phyloP scores from a whole-genome alignment of 177 flowering plant species.

The Vitis hybrid region DNA sequence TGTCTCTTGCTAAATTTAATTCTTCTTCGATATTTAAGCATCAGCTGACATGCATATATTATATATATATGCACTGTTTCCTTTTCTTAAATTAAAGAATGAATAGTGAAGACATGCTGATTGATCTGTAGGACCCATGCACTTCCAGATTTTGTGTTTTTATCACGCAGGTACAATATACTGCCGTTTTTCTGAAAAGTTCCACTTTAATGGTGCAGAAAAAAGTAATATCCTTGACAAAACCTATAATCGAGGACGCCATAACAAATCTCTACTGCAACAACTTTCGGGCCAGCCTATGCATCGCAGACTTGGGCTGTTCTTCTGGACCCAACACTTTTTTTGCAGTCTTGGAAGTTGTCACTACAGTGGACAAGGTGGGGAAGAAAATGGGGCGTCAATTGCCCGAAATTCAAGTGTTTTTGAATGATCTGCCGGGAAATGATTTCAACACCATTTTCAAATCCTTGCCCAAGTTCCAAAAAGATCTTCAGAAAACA shows the following conservation, averaged over 20 bases:
- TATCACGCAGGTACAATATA: too few relatives aligned
- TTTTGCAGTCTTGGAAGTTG: constrained; percentile 9
- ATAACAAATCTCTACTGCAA: constrained; percentile 17
- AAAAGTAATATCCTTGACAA: too few relatives aligned
- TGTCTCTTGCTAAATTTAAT: too few relatives aligned
- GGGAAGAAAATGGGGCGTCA: background rate
- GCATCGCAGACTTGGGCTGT: constrained; percentile 33
- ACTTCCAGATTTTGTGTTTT: too few relatives aligned
- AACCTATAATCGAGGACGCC: too few relatives aligned
- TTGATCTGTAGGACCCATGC: too few relatives aligned
- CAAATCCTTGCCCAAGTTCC: constrained; percentile 16
- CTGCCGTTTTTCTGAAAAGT: too few relatives aligned
- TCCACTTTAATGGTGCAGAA: too few relatives aligned
- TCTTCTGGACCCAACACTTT: constrained; percentile 36
- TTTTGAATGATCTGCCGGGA: constrained; percentile 28
- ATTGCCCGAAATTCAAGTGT: constrained; percentile 17
- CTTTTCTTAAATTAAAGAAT: background rate
- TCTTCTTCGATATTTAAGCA: background rate
- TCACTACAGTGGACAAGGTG: background rate
- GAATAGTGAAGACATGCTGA: too few relatives aligned
- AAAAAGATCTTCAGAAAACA: constrained; percentile 7
- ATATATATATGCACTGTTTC: background rate
- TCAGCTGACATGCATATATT: background rate
- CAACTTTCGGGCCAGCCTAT: constrained; percentile 1
- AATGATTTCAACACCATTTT: constrained; percentile 32